Percentiles rank a stretch among this genome's conserved stretches.
Conservation (phyloP, 1,139 yeast genomes). For the Geotrichum phurueaensis region DNA sequence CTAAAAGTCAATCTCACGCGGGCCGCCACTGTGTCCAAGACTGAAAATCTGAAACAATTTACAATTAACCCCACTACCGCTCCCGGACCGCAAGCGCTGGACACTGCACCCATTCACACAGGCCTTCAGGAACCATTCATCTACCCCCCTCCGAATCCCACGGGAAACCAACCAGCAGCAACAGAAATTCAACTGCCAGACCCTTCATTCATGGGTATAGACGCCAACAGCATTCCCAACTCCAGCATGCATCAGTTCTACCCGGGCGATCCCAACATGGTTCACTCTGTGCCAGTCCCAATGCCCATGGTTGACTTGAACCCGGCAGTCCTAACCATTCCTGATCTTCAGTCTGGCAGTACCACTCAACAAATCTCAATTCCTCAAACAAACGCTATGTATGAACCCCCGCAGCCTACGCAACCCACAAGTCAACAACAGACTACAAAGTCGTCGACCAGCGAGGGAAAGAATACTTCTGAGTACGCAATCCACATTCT, state of each 20-base stretch:
- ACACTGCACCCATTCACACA: conserved; percentile 8
- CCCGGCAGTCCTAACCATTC: conserved; percentile 6
- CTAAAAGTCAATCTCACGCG: conserved; percentile 23
- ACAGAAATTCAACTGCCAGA: conserved; percentile 3
- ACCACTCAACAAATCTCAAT: conserved; percentile 1
- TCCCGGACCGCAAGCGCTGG: conserved; percentile 8
- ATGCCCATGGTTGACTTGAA: conserved; percentile 9
- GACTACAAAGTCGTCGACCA: conserved; percentile 2
- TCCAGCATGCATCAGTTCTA: not conserved
- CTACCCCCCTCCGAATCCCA: not conserved
- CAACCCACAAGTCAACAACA: not conserved
- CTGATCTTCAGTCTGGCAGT: conserved; percentile 5
- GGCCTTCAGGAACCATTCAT: not conserved
- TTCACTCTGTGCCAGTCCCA: not conserved
- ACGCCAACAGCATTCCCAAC: not conserved
- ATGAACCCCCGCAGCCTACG: not conserved
- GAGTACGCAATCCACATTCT: conserved; percentile 91
- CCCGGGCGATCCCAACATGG: not conserved
- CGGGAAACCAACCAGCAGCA: not conserved
- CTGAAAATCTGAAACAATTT: conserved; percentile 6
- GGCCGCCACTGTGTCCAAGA: conserved; percentile 28
- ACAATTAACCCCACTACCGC: not conserved
- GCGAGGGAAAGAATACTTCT: conserved; percentile 62
- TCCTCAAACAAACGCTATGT: conserved; percentile 4
- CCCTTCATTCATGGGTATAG: not conserved